These are phyloP conservation scores for Kitagawia praeruptora DNA, from an alignment of 129 eudicot genomes.

Conservation along the genomic window DNA sequence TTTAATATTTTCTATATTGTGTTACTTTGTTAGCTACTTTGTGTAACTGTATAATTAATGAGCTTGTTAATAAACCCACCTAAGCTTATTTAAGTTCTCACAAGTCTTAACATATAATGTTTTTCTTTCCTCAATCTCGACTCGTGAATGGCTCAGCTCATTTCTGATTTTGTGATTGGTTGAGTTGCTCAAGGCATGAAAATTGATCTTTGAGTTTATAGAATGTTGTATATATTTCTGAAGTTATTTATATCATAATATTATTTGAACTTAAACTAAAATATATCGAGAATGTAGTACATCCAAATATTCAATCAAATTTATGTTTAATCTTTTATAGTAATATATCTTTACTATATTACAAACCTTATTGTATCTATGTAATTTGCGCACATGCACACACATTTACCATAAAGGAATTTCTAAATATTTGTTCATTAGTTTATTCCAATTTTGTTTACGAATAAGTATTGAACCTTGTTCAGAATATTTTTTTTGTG, in stretches of 20 bases:
- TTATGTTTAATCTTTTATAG: neutral
- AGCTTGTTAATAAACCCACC: neutral
- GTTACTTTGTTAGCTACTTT: neutral
- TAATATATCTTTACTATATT: neutral
- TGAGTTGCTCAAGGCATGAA: neutral
- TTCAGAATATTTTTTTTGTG: neutral
- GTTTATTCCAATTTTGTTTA: neutral
- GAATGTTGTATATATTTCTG: neutral
- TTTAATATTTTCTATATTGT: too few species aligned
- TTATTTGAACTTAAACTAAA: neutral
- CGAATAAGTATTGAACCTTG: neutral
- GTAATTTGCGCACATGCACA: neutral
- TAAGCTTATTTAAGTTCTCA: neutral
- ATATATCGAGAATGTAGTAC: neutral
- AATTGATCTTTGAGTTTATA: neutral
- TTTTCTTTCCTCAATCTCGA: neutral
- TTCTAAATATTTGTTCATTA: neutral
- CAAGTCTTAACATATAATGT: neutral
- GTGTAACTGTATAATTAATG: neutral
- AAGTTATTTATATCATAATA: neutral
- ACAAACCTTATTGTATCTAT: neutral
- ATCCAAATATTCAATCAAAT: neutral
- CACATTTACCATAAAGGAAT: too few species aligned
- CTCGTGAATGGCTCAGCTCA: neutral
- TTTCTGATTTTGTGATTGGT: neutral